phyloP scores from a whole-genome alignment of 2,329 filamentous ascomycete genomes.

The Hymenoscyphus occultus region DNA sequence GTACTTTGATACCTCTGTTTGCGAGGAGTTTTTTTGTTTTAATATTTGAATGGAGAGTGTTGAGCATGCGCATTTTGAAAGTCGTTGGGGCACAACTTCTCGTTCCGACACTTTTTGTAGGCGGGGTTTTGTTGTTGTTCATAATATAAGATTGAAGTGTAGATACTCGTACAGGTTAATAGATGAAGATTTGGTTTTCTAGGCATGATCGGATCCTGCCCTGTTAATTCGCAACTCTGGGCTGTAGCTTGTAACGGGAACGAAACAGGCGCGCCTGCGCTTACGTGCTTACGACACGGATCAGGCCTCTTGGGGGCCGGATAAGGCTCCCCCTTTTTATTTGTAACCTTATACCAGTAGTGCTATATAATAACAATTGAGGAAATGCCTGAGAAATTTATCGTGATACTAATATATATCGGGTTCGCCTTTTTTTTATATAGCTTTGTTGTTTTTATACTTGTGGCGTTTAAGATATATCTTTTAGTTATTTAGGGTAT shows the following conservation, averaged over 20 bases:
- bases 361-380: too few species aligned
- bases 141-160: neutral
- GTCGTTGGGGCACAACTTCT: neutral
- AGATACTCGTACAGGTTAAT: neutral
- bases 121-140: neutral
- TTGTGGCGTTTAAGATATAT: neutral
- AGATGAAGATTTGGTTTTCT: neutral
- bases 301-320: neutral
- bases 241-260: neutral
- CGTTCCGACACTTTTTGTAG: neutral
- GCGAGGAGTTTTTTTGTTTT: constrained; percentile 2
- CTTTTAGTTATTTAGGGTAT: too few species aligned
- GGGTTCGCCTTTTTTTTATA: too few species aligned
- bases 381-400: neutral
- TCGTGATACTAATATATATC: neutral
- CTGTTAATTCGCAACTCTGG: neutral
- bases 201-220: neutral
- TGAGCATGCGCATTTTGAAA: neutral
- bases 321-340: too few species aligned
- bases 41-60: neutral
- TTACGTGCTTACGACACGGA: neutral
- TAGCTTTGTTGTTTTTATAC: too few species aligned
- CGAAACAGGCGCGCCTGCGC: constrained; percentile 2
- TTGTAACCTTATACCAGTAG: too few species aligned
- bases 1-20: constrained; percentile 2